Conservation (phyloP, 441 rosid genomes). For the Omphalea diandra region DNA sequence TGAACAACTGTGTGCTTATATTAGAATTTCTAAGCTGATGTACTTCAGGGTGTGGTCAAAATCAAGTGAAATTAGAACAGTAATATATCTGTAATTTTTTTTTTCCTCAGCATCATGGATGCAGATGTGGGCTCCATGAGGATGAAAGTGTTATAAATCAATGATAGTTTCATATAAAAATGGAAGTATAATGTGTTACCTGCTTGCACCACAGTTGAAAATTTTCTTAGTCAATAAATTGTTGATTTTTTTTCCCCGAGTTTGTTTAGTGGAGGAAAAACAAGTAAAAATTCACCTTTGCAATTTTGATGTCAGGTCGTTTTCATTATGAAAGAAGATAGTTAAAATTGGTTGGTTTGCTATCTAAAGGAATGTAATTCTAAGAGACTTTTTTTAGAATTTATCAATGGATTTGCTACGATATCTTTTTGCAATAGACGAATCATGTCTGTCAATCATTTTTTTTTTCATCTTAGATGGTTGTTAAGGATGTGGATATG, state of each 20-base stretch:
- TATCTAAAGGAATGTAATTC: not conserved
- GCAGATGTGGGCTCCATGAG: not conserved
- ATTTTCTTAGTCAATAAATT: not conserved
- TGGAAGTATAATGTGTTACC: not conserved
- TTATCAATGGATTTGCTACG: not conserved
- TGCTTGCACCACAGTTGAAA: not conserved
- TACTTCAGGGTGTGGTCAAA: not conserved
- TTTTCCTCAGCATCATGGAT: not conserved
- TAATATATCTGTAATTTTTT: not conserved
- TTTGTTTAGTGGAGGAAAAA: not conserved
- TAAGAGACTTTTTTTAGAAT: not conserved
- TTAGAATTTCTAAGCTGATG: slow-evolving; percentile 4
- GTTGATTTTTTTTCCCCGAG: not conserved
- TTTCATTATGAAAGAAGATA: not conserved
- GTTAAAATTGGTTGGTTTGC: not conserved
- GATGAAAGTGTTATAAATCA: not conserved
- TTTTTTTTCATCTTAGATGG: not conserved
- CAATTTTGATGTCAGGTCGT: not conserved
- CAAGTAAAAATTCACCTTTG: not conserved
- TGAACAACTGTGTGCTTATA: not conserved
- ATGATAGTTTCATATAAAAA: not conserved
- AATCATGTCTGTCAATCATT: not conserved
- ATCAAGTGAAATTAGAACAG: not conserved
- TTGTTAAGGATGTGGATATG: not conserved
- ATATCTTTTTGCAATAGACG: not conserved